phyloP scores from a whole-genome alignment of 345 rosid genomes.

The Anacardium occidentale region DNA sequence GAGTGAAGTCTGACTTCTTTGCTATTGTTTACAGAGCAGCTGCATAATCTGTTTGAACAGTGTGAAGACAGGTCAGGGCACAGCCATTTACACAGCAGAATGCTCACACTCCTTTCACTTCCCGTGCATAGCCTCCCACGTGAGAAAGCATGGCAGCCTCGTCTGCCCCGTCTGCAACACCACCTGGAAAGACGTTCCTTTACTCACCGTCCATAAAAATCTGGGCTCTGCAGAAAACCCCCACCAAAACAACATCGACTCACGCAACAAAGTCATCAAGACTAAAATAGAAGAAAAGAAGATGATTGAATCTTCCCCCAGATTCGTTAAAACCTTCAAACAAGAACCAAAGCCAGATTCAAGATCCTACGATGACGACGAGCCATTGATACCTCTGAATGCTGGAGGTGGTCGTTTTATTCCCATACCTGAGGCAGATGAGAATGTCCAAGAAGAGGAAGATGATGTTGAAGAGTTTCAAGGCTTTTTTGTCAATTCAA shows the following conservation, averaged over 20 bases:
- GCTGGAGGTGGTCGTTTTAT: conserved; percentile 41
- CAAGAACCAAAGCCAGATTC: conserved; percentile 26
- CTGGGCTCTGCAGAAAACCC: not conserved
- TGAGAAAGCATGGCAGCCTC: conserved; percentile 49
- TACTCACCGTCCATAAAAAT: conserved; percentile 44
- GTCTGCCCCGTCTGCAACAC: conserved; percentile 78
- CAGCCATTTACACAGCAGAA: conserved; percentile 84
- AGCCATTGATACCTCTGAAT: conserved; percentile 60
- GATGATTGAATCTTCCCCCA: conserved; percentile 38
- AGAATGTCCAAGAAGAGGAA: conserved; percentile 40
- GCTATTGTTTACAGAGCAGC: conserved; percentile 40
- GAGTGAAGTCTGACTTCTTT: not conserved
- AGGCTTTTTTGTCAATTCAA: conserved; percentile 68
- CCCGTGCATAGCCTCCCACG: conserved; percentile 68
- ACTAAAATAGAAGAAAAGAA: conserved; percentile 36
- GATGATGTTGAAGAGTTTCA: conserved; percentile 56
- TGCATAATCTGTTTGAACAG: conserved; percentile 77
- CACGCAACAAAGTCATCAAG: conserved; percentile 12
- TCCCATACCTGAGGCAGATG: conserved; percentile 73
- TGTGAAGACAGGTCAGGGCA: conserved; percentile 76
- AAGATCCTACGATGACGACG: conserved; percentile 76
- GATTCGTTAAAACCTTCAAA: conserved; percentile 14
- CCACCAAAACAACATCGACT: conserved; percentile 20
- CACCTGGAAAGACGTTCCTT: conserved; percentile 68
- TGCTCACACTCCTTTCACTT: conserved; percentile 81